phyloP scores from a whole-genome alignment of 1,284 basidiomycete genomes.

The Ustilago cynodontis region DNA sequence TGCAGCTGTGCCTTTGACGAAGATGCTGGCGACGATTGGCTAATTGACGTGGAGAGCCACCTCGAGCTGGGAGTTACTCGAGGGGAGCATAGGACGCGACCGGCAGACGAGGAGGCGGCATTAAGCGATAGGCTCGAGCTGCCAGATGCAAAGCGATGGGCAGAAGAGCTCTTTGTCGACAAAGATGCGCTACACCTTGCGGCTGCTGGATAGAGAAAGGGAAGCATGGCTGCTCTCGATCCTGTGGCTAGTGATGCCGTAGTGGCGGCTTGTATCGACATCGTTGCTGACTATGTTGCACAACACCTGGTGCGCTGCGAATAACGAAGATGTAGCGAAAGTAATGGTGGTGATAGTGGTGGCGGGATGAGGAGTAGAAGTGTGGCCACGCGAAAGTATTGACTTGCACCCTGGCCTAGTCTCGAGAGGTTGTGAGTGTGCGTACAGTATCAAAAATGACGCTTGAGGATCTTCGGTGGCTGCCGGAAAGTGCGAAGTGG shows the following conservation, averaged over 20 bases:
- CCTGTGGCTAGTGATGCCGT: conserved; percentile 10
- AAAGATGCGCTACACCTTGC: conserved; percentile 18
- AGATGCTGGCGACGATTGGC: conserved; percentile 16
- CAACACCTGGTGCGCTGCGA: too few species aligned
- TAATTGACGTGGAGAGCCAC: conserved; percentile 19
- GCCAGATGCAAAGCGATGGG: conserved; percentile 7
- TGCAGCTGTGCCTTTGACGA: conserved; percentile 23
- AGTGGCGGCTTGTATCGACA: conserved; percentile 24
- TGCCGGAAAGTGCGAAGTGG: conserved; percentile 13
- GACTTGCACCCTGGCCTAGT: conserved; percentile 1
- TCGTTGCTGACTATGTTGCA: neutral
- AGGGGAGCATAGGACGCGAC: neutral
- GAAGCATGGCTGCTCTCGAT: conserved; percentile 29
- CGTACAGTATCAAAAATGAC: conserved; percentile 15
- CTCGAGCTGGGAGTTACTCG: neutral
- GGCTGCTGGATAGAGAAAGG: conserved; percentile 38
- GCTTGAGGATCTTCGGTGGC: conserved; percentile 21
- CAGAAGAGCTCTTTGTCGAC: neutral
- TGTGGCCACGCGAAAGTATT: neutral
- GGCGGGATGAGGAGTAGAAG: neutral
- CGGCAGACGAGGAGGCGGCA: conserved; percentile 21
- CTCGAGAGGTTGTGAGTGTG: neutral
- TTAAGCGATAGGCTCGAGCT: neutral
- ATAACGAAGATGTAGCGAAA: too few species aligned
- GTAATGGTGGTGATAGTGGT: conserved; percentile 8